A percentile compares a stretch with the other conserved stretches of the same genome.
Evolutionary conservation across 495 filamentous ascomycete species (phyloP).

Genomic region (Xylaria bambusicola): DNA sequence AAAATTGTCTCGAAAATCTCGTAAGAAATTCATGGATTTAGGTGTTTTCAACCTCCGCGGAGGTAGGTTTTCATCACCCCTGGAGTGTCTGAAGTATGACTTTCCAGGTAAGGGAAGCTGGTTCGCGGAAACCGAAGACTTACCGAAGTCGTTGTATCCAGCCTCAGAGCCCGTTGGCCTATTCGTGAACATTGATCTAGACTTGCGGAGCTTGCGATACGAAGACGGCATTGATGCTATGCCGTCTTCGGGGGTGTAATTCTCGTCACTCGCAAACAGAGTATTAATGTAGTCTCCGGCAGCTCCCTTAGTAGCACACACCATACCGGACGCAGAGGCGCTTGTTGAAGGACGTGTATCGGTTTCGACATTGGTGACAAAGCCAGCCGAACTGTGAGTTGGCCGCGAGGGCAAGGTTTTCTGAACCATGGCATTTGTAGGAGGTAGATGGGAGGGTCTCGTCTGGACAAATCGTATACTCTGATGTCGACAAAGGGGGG

Average conservation of each 20-base stretch:
- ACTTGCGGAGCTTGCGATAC: constrained; percentile 70
- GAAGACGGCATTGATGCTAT: constrained; percentile 69
- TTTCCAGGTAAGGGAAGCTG: constrained; percentile 16
- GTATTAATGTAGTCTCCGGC: constrained; percentile 40
- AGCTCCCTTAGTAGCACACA: constrained; percentile 33
- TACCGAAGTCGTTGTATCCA: constrained; percentile 10
- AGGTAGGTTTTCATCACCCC: constrained; percentile 6
- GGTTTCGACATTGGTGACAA: not conserved
- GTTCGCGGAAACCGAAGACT: constrained; percentile 37
- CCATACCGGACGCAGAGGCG: constrained; percentile 38
- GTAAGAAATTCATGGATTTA: constrained; percentile 67
- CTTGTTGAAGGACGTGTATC: constrained; percentile 29
- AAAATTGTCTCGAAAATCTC: constrained; percentile 35
- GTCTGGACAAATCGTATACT: constrained; percentile 60
- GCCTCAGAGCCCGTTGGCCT: constrained; percentile 36
- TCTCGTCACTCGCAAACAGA: constrained; percentile 43
- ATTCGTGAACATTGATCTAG: constrained; percentile 70
- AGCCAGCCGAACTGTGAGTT: not conserved
- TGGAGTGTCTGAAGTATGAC: not conserved
- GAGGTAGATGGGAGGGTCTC: not conserved
- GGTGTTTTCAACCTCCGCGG: constrained; percentile 36
- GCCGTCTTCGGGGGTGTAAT: constrained; percentile 61
- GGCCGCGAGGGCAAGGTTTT: not conserved
- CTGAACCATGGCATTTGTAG: not conserved
- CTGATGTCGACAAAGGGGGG: constrained; percentile 40